A percentile compares a stretch with the other conserved stretches of the same genome.
Evolutionary conservation across 2,329 filamentous ascomycete genomes (phyloP).

Genomic region (Trichophyton benhamiae): DNA sequence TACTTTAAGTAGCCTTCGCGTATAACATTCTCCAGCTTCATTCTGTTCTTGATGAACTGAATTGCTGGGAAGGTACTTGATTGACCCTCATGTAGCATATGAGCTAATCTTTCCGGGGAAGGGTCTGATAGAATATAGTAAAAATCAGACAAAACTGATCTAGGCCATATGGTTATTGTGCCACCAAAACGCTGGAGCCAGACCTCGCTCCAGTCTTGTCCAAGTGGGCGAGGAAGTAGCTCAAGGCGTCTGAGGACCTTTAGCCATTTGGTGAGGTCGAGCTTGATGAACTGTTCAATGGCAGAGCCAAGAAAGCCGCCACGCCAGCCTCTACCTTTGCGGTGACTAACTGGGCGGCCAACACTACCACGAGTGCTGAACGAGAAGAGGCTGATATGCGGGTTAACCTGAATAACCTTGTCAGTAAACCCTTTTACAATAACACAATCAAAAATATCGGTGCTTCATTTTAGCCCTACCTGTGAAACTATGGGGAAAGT

Average conservation of each 20-base stretch:
- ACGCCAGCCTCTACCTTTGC: conserved; percentile 85
- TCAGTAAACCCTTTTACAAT: not conserved
- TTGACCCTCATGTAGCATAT: conserved; percentile 84
- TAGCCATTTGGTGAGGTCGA: conserved; percentile 95
- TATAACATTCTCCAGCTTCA: conserved; percentile 65
- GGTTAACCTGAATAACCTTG: conserved; percentile 58
- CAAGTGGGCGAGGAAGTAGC: conserved; percentile 74
- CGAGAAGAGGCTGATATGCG: conserved; percentile 97
- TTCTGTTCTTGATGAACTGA: conserved; percentile 76
- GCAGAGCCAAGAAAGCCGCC: conserved; percentile 89
- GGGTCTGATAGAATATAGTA: conserved; percentile 78
- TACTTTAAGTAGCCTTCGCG: conserved; percentile 40
- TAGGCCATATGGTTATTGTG: conserved; percentile 93
- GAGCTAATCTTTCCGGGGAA: conserved; percentile 56
- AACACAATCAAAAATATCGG: not conserved
- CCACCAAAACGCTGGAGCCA: conserved; percentile 94
- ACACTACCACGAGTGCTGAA: conserved; percentile 89
- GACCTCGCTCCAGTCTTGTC: conserved; percentile 92
- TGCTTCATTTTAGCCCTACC: conserved; percentile 17
- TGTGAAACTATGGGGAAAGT: conserved; percentile 83
- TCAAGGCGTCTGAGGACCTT: conserved; percentile 88
- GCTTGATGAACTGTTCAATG: conserved; percentile 85
- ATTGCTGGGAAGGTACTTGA: conserved; percentile 83
- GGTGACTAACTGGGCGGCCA: conserved; percentile 85
- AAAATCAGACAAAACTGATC: conserved; percentile 66